phyloP scores from a whole-genome alignment of 805 yeast species.

The Myxozyma kluyveri region DNA sequence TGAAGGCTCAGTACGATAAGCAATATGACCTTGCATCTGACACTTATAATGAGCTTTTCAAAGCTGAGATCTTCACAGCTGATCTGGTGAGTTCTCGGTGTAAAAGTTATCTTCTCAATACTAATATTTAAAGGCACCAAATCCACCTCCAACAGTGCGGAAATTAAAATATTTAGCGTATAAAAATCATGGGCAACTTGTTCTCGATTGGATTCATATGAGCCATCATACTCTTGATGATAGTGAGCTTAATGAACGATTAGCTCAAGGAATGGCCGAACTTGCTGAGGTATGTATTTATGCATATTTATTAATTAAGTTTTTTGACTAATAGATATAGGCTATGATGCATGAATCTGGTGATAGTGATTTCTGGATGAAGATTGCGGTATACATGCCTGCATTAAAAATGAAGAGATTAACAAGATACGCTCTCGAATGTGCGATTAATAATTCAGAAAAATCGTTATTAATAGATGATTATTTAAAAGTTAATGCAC shows the following conservation, averaged over 20 bases:
- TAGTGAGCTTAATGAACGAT: constrained; percentile 44
- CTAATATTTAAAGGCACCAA: constrained; percentile 7
- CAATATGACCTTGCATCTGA: constrained; percentile 50
- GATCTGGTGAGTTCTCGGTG: constrained; percentile 28
- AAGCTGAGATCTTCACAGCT: constrained; percentile 60
- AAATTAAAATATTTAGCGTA: constrained; percentile 71
- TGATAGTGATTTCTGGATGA: constrained; percentile 27
- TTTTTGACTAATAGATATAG: constrained; percentile 41
- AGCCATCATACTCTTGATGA: constrained; percentile 32
- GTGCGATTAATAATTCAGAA: constrained; percentile 11
- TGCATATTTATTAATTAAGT: constrained; percentile 14
- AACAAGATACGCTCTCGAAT: constrained; percentile 22
- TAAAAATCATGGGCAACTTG: constrained; percentile 77
- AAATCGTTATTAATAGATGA: constrained; percentile 4
- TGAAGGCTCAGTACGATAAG: constrained; percentile 55
- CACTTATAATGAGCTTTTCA: constrained; percentile 61
- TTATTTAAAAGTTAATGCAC: constrained; percentile 1
- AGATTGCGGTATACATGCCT: constrained; percentile 24
- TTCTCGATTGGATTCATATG: constrained; percentile 45
- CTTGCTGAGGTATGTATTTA: constrained; percentile 53
- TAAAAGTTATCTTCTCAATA: constrained; percentile 2
- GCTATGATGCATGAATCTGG: constrained; percentile 57
- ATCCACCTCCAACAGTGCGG: constrained; percentile 65
- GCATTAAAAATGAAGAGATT: constrained; percentile 20
- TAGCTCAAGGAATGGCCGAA: constrained; percentile 55